Evolutionary conservation across 2,329 filamentous ascomycete species (phyloP).

Genomic region (Colletotrichum spaethianum): DNA sequence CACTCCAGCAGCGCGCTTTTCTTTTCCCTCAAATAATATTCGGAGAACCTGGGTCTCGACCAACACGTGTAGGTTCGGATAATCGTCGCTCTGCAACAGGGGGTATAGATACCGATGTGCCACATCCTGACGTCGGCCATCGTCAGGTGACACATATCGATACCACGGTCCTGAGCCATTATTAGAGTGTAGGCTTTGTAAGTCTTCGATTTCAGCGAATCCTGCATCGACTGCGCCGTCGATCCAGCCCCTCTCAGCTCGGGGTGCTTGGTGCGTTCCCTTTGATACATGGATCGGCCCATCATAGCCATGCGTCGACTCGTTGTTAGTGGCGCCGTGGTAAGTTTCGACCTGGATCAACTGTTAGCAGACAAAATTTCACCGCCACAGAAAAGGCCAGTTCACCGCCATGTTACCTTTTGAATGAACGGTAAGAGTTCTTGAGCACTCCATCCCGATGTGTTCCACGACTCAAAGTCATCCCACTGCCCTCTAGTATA

Average conservation of each 20-base stretch:
- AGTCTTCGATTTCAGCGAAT: conserved; percentile 61
- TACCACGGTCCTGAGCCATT: conserved; percentile 44
- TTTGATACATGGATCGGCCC: conserved; percentile 65
- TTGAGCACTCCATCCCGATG: conserved; percentile 50
- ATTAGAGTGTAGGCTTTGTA: conserved; percentile 59
- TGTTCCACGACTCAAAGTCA: conserved; percentile 53
- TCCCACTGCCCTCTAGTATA: conserved; percentile 50
- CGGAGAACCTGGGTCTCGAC: conserved; percentile 46
- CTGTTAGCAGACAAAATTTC: not conserved
- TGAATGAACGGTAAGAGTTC: conserved; percentile 51
- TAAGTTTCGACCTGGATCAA: conserved; percentile 61
- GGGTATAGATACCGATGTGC: conserved; percentile 49
- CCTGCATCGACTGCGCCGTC: conserved; percentile 60
- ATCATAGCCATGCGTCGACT: conserved; percentile 58
- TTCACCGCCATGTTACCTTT: conserved; percentile 44
- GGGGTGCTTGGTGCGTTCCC: conserved; percentile 57
- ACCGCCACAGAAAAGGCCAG: fast-evolving
- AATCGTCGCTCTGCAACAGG: conserved; percentile 45
- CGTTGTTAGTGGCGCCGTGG: conserved; percentile 56
- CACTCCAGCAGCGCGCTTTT: conserved; percentile 60
- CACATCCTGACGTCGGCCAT: conserved; percentile 60
- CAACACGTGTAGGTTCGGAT: conserved; percentile 50
- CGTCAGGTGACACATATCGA: conserved; percentile 46
- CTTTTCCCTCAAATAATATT: conserved; percentile 58
- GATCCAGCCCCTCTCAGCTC: conserved; percentile 60